Base-by-base conservation (phyloP, 2,329 filamentous ascomycete species). In the Penicillium nordicum region DNA sequence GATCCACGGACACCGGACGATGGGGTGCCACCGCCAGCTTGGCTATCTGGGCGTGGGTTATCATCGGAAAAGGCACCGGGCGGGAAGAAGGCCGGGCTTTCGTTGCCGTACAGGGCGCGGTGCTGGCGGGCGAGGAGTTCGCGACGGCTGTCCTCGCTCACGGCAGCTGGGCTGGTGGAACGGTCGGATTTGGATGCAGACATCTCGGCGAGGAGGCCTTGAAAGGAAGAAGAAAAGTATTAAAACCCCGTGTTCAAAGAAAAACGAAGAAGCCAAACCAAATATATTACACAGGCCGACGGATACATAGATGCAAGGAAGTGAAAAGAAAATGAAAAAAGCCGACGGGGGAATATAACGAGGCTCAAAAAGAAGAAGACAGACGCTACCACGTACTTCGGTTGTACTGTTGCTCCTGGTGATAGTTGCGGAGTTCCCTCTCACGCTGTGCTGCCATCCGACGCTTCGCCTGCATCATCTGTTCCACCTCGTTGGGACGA, bases 391-490 rank as follows among this genome's bases (percentile, higher is more conserved):
- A 77, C 76, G 69, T 80, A 97, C 94, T 97, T 90, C 93, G 88
- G 83, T 97, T 96, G 81, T 96, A 97, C 86, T 99, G 94, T 85
- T 99, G 94, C 85, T 99, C 94, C 80, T 97, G 95, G 81, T 99
- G 94, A 80, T 97, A 96, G 80, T 97, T 99, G 79, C 94, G 91
- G 78, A 99, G 88, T 82, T 99, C 94, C 79, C 93, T 90, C 83
- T 99, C 94, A 79, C 94, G 90, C 81, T 97, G 94, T 76, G 94
- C 94, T 72, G 94, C 94, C 90, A 97, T 95, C 82, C 93, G 89
- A 81, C 94, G 91, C 85, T 97, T 97, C 71, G 92, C 92, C 86
- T 97, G 94, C 84, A 96, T 90, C 86, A 97, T 91, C 80, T 97
- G 92, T 80, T 97, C 94, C 76, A 92, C 90, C 81, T 97, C 94